Conservation (phyloP, 75 land plant species). For the Pinus albicaulis region DNA sequence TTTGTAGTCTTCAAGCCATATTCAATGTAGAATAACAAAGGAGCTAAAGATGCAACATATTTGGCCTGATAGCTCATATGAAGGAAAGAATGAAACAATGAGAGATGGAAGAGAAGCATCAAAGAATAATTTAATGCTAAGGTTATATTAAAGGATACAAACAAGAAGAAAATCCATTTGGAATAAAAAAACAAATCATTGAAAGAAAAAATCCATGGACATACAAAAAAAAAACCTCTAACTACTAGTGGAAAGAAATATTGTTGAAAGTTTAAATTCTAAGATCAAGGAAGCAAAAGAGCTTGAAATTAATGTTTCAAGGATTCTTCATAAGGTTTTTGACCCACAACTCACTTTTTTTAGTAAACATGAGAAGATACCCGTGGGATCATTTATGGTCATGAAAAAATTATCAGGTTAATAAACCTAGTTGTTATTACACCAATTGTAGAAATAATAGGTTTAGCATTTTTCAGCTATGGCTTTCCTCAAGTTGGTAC, state of each 20-base stretch:
- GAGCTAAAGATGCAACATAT: neutral
- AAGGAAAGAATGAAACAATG: neutral
- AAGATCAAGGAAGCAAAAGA: neutral
- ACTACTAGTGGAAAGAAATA: neutral
- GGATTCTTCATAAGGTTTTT: neutral
- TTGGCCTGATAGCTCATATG: neutral
- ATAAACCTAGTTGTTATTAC: slow-evolving; percentile 95
- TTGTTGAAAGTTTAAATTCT: neutral
- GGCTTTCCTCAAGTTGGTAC: slow-evolving; percentile 92
- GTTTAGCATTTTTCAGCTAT: slow-evolving; percentile 89
- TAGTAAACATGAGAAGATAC: neutral
- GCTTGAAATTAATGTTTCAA: neutral
- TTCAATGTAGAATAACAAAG: neutral
- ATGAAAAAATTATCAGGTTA: slow-evolving; percentile 32
- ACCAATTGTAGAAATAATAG: slow-evolving; percentile 93
- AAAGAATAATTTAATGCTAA: neutral
- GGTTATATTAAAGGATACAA: neutral
- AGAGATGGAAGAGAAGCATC: slow-evolving; percentile 1
- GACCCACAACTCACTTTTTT: neutral
- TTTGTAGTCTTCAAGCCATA: too few relatives aligned
- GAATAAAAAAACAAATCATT: slow-evolving; percentile 1
- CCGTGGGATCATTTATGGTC: too few relatives aligned
- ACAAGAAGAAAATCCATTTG: neutral
- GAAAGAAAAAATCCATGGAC: neutral
- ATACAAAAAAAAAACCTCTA: neutral